Evolutionary conservation across 345 rosid species (phyloP), one percentile per base, ranked within the genome.

Genomic region (Geranium rotundifolium): DNA sequence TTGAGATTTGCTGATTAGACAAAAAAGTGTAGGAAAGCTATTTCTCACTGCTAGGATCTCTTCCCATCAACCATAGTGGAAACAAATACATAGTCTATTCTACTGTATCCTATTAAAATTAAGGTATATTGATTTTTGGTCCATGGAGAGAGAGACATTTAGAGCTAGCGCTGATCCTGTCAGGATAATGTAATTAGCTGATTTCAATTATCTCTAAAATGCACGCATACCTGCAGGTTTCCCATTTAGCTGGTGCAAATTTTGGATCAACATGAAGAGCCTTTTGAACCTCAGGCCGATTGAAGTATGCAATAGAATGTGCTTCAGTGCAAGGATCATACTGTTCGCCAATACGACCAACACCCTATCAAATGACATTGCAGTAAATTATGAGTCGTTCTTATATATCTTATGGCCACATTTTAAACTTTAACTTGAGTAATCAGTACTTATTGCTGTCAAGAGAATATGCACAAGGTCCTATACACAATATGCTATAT

Each of bases 301-400:
- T 92, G 82, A 92, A 92, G 72, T 89, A 92, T n/a, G 76, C 71
- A 60, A 56, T 76, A 13, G 95, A 81, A 67, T 92, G 91, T 69
- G 77, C 71, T 76, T 92, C 98, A 0, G 98, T 87, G 81, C 98
- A 92, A 54, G 98, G 98, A 79, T 92, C 98, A 60, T 92, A 92
- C 73, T 82, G 74, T 62, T 86, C 89, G 17, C 84, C 77, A 63
- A 82, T 71, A 64, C 69, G 83, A 50, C 96, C 88, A 50, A 71
- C 62, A 62, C 49, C 74, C 98, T 89, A 67, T 31, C 17, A 57
- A 27, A 56, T 29, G 30, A 75, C 19, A 50, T 6, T 41, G 10
- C 14, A 41, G 50, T 5, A 12, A 1, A 41, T 41, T 41, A 41
- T 41, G 5, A 31, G 4, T 2, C 4, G 7, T 31, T 3, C 37